Evolutionary conservation across 805 yeast species (phyloP).

Genomic region (Sugiyamaella chiloensis): DNA sequence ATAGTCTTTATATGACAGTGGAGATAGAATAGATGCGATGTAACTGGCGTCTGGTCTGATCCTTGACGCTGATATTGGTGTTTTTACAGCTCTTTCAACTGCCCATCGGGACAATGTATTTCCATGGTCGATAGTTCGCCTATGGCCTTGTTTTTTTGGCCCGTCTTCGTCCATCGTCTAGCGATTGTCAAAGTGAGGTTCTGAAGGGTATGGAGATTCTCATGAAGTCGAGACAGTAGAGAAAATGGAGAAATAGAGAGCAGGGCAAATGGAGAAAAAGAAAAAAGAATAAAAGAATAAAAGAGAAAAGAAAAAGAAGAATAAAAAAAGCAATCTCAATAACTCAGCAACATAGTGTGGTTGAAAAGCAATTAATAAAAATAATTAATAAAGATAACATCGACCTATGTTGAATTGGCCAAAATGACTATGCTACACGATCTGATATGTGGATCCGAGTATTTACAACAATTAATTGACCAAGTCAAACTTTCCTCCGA

Average conservation of each 20-base stretch:
- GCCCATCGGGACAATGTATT: constrained; percentile 65
- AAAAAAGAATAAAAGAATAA: too few species aligned
- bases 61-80: constrained; percentile 17
- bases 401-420: background rate
- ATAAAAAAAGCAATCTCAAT: too few species aligned
- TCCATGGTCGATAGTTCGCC: constrained; percentile 78
- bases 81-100: constrained; percentile 42
- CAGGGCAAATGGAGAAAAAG: too few species aligned
- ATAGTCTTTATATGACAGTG: constrained; percentile 51
- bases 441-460: too few species aligned
- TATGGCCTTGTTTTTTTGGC: constrained; percentile 34
- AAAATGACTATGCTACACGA: too few species aligned
- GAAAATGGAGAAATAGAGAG: too few species aligned
- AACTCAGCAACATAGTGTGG: too few species aligned
- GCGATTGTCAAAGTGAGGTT: too few species aligned
- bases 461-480: constrained; percentile 12
- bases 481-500: constrained; percentile 52
- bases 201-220: too few species aligned
- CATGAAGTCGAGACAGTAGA: too few species aligned
- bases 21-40: constrained; percentile 57
- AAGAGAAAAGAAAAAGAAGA: too few species aligned
- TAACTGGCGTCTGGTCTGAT: constrained; percentile 69
- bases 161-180: constrained; percentile 24
- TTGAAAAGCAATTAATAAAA: too few species aligned
- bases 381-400: background rate